Base-by-base conservation (phyloP, 495 filamentous ascomycete genomes). In the Penicillium goetzii region DNA sequence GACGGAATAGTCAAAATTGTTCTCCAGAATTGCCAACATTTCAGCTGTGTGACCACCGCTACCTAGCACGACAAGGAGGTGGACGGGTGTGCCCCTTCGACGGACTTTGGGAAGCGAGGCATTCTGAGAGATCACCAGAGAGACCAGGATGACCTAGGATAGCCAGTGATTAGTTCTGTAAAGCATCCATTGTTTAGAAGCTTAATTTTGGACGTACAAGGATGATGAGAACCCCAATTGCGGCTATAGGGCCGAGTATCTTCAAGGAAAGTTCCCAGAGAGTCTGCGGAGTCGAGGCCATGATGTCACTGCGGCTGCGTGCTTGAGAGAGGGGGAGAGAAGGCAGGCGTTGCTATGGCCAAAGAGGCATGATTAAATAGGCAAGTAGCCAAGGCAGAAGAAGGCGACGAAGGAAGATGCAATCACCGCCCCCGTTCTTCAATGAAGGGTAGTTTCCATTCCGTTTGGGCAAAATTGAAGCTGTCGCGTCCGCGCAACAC, bases 1-100 rank as follows among this genome's bases (percentile, higher is more conserved):
- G 43, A 83, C 74, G 17, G 78, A 74, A 0, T 75, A 72, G 58
- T 84, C 72, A 23, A 83, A 72, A 23, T 78, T 76, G 30, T 82
- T 78, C 26, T 82, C 73, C 26, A 98, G 81, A 76, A 96, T 88
- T 62, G 88, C 85, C 49, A 97, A 79, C 91, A 98, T 96, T 79
- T 99, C 95, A 14, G 91, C 86, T 1, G 94, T 97, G 79, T 99
- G 95, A 5, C 95, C 95, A 60, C 95, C 95, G 30, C 90, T 94
- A 41, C 95, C 95, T 56, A 97, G 88, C 56, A 97, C 86, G 60
- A 96, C 83, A 26, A 97, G 80, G 52, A 95, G 80, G 74, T 92
- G 93, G 34, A 85, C 83, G 25, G 84, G 80, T 14, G 68, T 56
- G 53, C 69, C 47, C 36, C 52, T 69, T 15, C 62, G 58, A 52